These are phyloP conservation scores for Soucietia sequanensis DNA, from an alignment of 805 yeast genomes.

Conservation along the genomic window DNA sequence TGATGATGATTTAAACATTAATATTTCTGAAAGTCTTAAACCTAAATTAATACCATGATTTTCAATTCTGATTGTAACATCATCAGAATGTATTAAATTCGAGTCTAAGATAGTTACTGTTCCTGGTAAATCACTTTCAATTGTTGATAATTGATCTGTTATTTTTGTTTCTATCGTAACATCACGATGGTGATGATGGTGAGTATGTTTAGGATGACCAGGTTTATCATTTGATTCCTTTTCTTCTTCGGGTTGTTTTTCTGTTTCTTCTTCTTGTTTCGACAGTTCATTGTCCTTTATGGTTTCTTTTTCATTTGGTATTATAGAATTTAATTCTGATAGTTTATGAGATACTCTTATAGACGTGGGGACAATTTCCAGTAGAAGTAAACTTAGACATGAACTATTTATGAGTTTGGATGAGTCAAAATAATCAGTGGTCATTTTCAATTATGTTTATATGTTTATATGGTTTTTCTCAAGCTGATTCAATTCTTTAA, in stretches of 20 bases:
- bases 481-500: no score
- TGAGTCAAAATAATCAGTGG: slow-evolving; percentile 19
- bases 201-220: slow-evolving; percentile 7
- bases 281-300: no score
- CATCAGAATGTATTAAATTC: slow-evolving; percentile 40
- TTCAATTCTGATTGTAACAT: slow-evolving; percentile 60
- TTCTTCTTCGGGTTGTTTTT: slow-evolving; percentile 5
- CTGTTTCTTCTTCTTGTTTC: slow-evolving; percentile 13
- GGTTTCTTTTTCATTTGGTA: no score
- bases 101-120: slow-evolving; percentile 40
- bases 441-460: no score
- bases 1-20: slow-evolving; percentile 37
- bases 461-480: no score
- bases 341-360: slow-evolving; percentile 57
- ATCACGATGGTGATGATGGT: slow-evolving; percentile 11
- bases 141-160: slow-evolving; percentile 24
- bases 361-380: slow-evolving; percentile 75
- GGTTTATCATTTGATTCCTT: no score
- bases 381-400: slow-evolving; percentile 63
- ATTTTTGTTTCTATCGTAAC: slow-evolving; percentile 27
- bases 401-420: slow-evolving; percentile 56
- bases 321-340: slow-evolving; percentile 7
- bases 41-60: slow-evolving; percentile 73
- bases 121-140: slow-evolving; percentile 40
- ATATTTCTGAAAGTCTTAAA: slow-evolving; percentile 48